These are phyloP conservation scores for Cercophora sp. DNA, from an alignment of 495 filamentous ascomycete species.

Conservation along the genomic window DNA sequence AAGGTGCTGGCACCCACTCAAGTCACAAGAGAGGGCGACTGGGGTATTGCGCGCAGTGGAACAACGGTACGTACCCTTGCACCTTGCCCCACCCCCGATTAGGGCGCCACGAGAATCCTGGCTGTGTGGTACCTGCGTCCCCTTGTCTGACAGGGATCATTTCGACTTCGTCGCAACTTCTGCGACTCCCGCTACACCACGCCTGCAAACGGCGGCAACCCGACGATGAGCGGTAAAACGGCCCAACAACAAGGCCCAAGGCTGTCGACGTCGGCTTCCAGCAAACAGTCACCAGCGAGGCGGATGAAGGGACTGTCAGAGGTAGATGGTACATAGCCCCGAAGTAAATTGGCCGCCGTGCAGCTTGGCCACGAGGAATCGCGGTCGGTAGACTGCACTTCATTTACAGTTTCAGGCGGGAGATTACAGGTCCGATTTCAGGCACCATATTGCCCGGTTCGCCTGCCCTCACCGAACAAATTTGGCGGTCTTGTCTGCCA, in stretches of 20 bases:
- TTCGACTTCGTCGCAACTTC: too few species aligned
- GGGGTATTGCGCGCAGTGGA: conserved; percentile 3
- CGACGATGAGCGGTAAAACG: conserved; percentile 3
- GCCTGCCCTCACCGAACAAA: neutral
- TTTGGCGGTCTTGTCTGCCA: neutral
- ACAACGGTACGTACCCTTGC: conserved; percentile 2
- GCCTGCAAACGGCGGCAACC: too few species aligned
- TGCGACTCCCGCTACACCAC: too few species aligned
- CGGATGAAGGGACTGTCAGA: neutral
- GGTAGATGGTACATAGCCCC: conserved; percentile 10
- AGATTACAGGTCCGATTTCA: conserved; percentile 28
- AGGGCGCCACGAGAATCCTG: conserved; percentile 4
- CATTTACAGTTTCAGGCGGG: conserved; percentile 22
- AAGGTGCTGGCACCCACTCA: conserved; percentile 3
- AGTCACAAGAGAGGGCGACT: too few species aligned
- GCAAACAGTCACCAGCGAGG: neutral
- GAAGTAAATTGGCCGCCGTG: neutral
- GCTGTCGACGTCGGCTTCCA: neutral
- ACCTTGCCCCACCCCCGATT: conserved; percentile 6
- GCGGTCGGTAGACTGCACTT: conserved; percentile 15
- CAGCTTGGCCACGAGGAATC: neutral
- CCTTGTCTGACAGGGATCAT: neutral
- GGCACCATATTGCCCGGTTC: conserved; percentile 7
- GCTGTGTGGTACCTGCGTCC: conserved; percentile 2
- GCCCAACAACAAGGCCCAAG: neutral